Percentiles rank a stretch among this genome's conserved stretches.
Evolutionary conservation across 1,139 yeast genomes (phyloP).

Genomic region (Insectozyma bohioensis): DNA sequence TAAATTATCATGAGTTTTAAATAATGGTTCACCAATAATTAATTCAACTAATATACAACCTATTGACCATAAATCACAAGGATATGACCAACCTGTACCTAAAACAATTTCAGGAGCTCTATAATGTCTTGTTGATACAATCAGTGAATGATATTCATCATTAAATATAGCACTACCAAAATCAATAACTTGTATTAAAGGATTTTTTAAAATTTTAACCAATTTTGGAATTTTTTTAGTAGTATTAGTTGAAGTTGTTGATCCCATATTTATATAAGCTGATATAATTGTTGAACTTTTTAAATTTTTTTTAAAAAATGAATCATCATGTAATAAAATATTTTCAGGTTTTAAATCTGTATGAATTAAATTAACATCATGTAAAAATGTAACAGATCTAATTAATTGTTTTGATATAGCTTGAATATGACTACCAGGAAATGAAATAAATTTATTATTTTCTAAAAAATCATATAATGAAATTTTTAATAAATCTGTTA

Average conservation of each 20-base stretch:
- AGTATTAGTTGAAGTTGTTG: constrained; percentile 3
- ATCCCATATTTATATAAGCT: constrained; percentile 27
- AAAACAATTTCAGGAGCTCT: constrained; percentile 96
- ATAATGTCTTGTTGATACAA: constrained; percentile 94
- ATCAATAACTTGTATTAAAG: constrained; percentile 86
- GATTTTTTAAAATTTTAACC: constrained; percentile 64
- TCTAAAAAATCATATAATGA: constrained; percentile 89
- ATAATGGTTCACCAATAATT: constrained; percentile 92
- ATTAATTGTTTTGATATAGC: constrained; percentile 84
- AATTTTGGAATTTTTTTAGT: constrained; percentile 32
- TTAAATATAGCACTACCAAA: constrained; percentile 94
- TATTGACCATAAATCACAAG: constrained; percentile 95
- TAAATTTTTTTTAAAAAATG: constrained; percentile 36
- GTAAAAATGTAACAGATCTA: constrained; percentile 83
- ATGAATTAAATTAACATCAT: constrained; percentile 85
- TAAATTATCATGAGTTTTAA: constrained; percentile 90
- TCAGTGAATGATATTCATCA: constrained; percentile 90
- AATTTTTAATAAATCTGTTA: constrained; percentile 82
- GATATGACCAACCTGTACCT: constrained; percentile 89
- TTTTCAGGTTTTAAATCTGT: constrained; percentile 97
- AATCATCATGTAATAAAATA: constrained; percentile 69
- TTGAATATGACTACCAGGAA: constrained; percentile 86
- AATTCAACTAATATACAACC: constrained; percentile 93
- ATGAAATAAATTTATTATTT: constrained; percentile 65
- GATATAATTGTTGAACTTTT: constrained; percentile 35